Base-by-base conservation (phyloP, 768 basidiomycete species). In the Lentinula boryana region DNA sequence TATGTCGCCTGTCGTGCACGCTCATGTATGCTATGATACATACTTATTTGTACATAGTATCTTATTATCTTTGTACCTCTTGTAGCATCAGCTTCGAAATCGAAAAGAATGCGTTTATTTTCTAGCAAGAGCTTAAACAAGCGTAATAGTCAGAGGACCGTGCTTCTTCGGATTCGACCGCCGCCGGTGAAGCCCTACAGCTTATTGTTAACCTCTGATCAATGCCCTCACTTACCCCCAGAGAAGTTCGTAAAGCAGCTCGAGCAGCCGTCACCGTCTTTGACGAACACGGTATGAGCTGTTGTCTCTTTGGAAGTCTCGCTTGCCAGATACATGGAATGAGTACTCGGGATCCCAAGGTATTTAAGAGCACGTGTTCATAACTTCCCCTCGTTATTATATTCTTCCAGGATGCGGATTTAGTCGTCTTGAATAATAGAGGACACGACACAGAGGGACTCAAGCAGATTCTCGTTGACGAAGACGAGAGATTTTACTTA, bases 261-360 rank as follows among this genome's bases (percentile, higher is more conserved):
- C 35, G 52, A 44, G 40, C 52, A 41, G 50, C 60, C 23, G n/a
- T 53, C 10, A 32, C 35, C 40, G 15, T 50, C 35, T 50, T 60
- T n/a, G 52, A 8, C 7, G 52, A 52, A 8, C 23, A 54, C 31
- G 53, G 18, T 5, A 27, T 60, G 32, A 27, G 32, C 32, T 53
- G 60, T 27, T 60, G 60, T 55, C 52, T 60, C 9, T 60, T 53
- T 21, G 60, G 60, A 27, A 60, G 60, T 27, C 27, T 53, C 0
- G 60, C 51, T 31, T 60, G 60, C 41, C 50, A 50, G 16, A 43
- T 60, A 2, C 21, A 55, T 32, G 60, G 60, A 16, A 60, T 60
- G 56, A 46, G 7, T 15, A 2, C 33, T 41, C 35, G 60, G 15
- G 23, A 40, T 32, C 60, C 60, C 8, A 53, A 60, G 21, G 60